Base-by-base conservation (phyloP, 192 early-diverging fungal genomes). In the Coemansia erecta region DNA sequence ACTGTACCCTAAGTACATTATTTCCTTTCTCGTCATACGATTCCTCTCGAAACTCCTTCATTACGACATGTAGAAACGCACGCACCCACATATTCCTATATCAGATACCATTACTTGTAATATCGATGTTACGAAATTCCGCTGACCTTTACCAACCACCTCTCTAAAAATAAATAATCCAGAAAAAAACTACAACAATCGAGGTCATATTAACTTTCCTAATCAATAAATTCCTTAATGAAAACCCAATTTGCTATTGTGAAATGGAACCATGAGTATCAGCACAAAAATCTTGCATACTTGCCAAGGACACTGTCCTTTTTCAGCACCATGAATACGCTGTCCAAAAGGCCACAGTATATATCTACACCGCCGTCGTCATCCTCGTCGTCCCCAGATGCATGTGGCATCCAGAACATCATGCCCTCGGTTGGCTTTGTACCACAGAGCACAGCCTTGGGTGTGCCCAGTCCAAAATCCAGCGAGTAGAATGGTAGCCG, bases 401-500 rank as follows among this genome's bases (percentile, higher is more conserved):
- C 46, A 48, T 48, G 46, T 8, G 64, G 70, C 47, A 66, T 39
- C 70, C 64, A 72, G 7, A 43, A 58, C 2, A 55, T 3, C 54
- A 66, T 57, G 13, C 48, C 50, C 41, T 68, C 66, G 0, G 58
- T 60, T 11, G 66, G 53, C 28, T 37, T 22, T n/a, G 53, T 56
- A 39, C 49, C 60, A 13, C 37, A 61, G 18, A 61, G 39, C 19
- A 68, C 54, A 21, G 58, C 28, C 12, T 14, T 28, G 17, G 50
- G 44, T 22, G 47, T 66, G 2, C 70, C 70, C 12, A 61, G 22
- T 0, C 70, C 63, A 66, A 66, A 63, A 21, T 63, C 64, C 18
- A 61, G 45, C 22, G 45, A 44, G 47, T 51, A 66, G 37, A 62
- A 72, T 8, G 64, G 59, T 24, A 72, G 17, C 4, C 59, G 58